Conservation (phyloP, 176 grass and related monocot genomes). For the Lolium perenne region DNA sequence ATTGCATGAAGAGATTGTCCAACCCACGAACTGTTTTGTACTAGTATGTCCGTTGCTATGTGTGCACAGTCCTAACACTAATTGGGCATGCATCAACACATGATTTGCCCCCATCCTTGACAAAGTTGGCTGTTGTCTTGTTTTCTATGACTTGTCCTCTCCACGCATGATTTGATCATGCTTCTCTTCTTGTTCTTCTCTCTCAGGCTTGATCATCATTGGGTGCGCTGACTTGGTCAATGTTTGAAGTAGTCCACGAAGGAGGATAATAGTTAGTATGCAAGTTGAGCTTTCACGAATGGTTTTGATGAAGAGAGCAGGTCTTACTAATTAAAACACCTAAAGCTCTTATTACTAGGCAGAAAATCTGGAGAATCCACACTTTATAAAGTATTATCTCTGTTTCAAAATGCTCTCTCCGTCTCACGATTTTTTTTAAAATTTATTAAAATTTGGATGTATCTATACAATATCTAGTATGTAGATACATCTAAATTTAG, state of each 20-base stretch:
- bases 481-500: too few species aligned
- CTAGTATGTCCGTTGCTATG: slow-evolving; percentile 15
- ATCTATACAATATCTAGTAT: too few species aligned
- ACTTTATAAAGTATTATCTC: too few species aligned
- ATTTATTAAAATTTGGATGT: too few species aligned
- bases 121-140: slow-evolving; percentile 1
- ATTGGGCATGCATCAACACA: neutral
- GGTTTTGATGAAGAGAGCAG: neutral
- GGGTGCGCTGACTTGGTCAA: neutral
- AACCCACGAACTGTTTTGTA: slow-evolving; percentile 9
- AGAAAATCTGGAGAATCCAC: neutral
- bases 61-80: neutral
- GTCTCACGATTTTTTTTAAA: too few species aligned
- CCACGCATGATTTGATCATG: neutral
- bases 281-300: neutral
- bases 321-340: neutral
- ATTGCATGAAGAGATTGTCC: neutral
- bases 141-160: neutral
- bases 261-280: neutral
- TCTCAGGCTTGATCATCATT: neutral
- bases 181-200: neutral
- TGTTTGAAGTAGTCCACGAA: too few species aligned
- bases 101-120: slow-evolving; percentile 26
- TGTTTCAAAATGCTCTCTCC: too few species aligned
- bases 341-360: neutral